These are phyloP conservation scores for Oryza australiensis DNA, from an alignment of 176 grass and related monocot species.

Conservation along the genomic window DNA sequence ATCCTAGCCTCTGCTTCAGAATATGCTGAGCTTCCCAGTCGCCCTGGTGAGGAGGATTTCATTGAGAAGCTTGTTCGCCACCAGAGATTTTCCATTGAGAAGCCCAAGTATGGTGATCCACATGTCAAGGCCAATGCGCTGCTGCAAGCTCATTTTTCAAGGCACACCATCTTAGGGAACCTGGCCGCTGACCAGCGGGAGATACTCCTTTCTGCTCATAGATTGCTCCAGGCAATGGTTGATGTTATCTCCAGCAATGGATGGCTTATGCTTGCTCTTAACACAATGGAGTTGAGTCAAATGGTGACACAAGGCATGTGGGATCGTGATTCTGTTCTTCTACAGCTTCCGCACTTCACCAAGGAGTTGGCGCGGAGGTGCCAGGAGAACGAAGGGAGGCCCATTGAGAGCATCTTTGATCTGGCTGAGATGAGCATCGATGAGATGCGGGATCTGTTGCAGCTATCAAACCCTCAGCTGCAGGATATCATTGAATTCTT, in stretches of 20 bases:
- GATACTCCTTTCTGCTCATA: slow-evolving; percentile 81
- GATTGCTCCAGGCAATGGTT: slow-evolving; percentile 95
- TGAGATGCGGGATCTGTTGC: slow-evolving; percentile 68
- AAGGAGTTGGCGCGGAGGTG: slow-evolving; percentile 80
- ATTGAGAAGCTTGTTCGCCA: slow-evolving; percentile 88
- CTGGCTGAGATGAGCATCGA: slow-evolving; percentile 75
- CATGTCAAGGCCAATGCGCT: slow-evolving; percentile 91
- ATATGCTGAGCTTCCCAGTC: slow-evolving; percentile 73
- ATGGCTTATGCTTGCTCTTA: slow-evolving; percentile 85
- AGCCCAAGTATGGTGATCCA: slow-evolving; percentile 76
- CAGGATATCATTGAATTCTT: slow-evolving; percentile 74
- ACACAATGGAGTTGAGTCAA: slow-evolving; percentile 89
- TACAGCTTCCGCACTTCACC: slow-evolving; percentile 82
- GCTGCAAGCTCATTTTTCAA: slow-evolving; percentile 91
- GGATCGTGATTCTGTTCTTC: slow-evolving; percentile 81
- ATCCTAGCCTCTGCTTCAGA: slow-evolving; percentile 84
- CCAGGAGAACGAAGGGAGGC: slow-evolving; percentile 68
- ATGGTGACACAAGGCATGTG: slow-evolving; percentile 99
- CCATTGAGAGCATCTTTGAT: slow-evolving; percentile 88
- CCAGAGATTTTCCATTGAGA: slow-evolving; percentile 93
- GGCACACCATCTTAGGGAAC: slow-evolving; percentile 75
- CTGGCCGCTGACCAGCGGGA: slow-evolving; percentile 83
- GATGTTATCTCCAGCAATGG: slow-evolving; percentile 97
- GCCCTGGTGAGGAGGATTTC: slow-evolving; percentile 78
- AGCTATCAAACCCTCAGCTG: slow-evolving; percentile 76